Conservation (phyloP, 371 early-diverging fungal species). For the Parasitella parasitica region DNA sequence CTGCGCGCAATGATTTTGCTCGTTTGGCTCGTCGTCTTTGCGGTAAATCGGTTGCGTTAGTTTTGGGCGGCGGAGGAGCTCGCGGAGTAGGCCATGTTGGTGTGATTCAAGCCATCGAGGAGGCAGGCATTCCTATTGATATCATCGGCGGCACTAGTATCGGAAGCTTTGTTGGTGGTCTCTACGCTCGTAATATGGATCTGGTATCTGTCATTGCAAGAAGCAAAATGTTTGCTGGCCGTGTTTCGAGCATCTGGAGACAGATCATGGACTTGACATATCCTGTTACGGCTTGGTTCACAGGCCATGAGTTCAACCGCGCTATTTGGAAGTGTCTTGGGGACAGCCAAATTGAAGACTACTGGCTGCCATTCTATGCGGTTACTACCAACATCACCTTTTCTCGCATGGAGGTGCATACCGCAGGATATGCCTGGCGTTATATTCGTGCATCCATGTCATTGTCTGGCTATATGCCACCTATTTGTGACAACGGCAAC, state of each 20-base stretch:
- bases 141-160: conserved; percentile 98
- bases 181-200: conserved; percentile 92
- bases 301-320: conserved; percentile 95
- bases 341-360: conserved; percentile 95
- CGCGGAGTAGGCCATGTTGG: conserved; percentile 98
- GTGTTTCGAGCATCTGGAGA: conserved; percentile 87
- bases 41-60: conserved; percentile 95
- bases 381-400: conserved; percentile 97
- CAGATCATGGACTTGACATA: conserved; percentile 95
- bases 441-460: conserved; percentile 99
- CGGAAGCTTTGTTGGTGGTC: conserved; percentile 96
- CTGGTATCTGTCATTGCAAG: conserved; percentile 85
- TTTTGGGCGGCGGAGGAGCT: conserved; percentile 99
- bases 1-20: conserved; percentile 67
- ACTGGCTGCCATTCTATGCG: conserved; percentile 98
- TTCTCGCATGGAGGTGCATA: conserved; percentile 94
- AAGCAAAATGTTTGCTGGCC: conserved; percentile 82
- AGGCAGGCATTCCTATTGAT: conserved; percentile 98
- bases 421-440: conserved; percentile 94
- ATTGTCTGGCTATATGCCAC: conserved; percentile 92
- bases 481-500: conserved; percentile 94
- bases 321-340: conserved; percentile 93
- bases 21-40: conserved; percentile 93
- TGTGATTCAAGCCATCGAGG: conserved; percentile 96
- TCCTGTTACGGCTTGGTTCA: conserved; percentile 90